phyloP scores from a whole-genome alignment of 345 rosid genomes.

The Arabidopsis arenosa region DNA sequence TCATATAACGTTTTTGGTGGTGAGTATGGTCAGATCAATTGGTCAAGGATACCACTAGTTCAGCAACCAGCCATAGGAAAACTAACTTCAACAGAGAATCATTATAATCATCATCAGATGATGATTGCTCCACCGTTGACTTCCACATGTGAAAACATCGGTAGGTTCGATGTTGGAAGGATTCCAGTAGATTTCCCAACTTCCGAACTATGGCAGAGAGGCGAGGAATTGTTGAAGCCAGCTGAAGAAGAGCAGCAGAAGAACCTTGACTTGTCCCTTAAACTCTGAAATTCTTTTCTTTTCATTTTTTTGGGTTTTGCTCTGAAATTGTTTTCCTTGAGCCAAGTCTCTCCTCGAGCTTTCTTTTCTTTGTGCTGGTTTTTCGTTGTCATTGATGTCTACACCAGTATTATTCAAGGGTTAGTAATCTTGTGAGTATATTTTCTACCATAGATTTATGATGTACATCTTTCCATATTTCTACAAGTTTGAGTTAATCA shows the following conservation, averaged over 20 bases:
- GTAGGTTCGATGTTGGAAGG: slow-evolving; percentile 52
- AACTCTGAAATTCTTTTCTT: slow-evolving; percentile 50
- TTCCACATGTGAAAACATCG: slow-evolving; percentile 36
- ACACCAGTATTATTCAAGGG: slow-evolving; percentile 29
- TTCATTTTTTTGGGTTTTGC: slow-evolving; percentile 10
- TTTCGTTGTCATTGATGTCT: slow-evolving; percentile 30
- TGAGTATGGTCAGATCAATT: slow-evolving; percentile 44
- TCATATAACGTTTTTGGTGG: slow-evolving; percentile 51
- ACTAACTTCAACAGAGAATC: slow-evolving; percentile 50
- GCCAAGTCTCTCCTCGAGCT: slow-evolving; percentile 4
- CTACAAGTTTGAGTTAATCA: neutral
- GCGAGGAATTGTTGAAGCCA: slow-evolving; percentile 35
- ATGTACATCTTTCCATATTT: slow-evolving; percentile 28
- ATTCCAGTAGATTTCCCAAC: slow-evolving; percentile 38
- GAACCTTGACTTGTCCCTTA: slow-evolving; percentile 69
- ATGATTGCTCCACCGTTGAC: slow-evolving; percentile 27
- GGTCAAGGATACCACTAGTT: slow-evolving; percentile 56
- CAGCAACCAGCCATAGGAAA: slow-evolving; percentile 66
- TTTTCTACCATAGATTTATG: slow-evolving; percentile 29
- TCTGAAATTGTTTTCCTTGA: slow-evolving; percentile 5
- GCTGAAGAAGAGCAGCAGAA: slow-evolving; percentile 61
- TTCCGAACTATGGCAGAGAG: slow-evolving; percentile 44
- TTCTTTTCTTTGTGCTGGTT: slow-evolving; percentile 14
- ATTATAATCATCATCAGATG: slow-evolving; percentile 29
- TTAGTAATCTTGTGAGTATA: slow-evolving; percentile 41